phyloP scores from a whole-genome alignment of 1,139 yeast genomes.

The Diutina sp. region DNA sequence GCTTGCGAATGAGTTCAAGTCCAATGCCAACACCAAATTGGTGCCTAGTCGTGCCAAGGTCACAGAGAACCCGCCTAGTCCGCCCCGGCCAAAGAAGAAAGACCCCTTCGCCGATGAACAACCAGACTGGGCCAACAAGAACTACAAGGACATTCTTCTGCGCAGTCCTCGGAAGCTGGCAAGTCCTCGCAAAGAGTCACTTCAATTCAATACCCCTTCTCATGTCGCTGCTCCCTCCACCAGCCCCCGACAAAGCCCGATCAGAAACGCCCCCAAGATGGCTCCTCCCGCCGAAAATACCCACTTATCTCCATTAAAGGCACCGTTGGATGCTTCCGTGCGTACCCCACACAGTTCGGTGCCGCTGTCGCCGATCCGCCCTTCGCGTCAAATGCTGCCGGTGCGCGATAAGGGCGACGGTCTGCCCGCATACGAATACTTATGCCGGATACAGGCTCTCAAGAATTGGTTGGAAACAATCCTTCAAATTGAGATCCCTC shows the following conservation, averaged over 20 bases:
- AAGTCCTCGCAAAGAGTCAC: background rate
- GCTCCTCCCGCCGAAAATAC: slow-evolving; percentile 2
- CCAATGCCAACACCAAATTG: background rate
- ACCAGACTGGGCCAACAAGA: slow-evolving; percentile 14
- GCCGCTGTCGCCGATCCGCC: background rate
- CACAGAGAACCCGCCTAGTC: background rate
- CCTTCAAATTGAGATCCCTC: slow-evolving; percentile 44
- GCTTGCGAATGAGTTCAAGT: background rate
- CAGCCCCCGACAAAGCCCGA: background rate
- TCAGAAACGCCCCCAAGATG: slow-evolving; percentile 7
- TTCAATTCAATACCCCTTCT: background rate
- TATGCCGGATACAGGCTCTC: slow-evolving; percentile 82
- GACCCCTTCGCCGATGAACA: slow-evolving; percentile 7
- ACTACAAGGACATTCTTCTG: slow-evolving; percentile 6
- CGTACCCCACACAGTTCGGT: background rate
- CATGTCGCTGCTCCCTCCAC: background rate
- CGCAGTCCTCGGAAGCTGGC: slow-evolving; percentile 3
- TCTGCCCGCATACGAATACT: slow-evolving; percentile 52
- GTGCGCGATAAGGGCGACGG: background rate
- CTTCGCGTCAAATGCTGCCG: background rate
- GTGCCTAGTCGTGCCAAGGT: background rate
- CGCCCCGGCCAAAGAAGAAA: background rate
- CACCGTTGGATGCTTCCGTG: background rate
- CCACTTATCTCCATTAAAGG: background rate
- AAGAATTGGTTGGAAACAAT: slow-evolving; percentile 37